These are phyloP conservation scores for Jamesozyma rosinii DNA, from an alignment of 805 yeast species.

Conservation along the genomic window DNA sequence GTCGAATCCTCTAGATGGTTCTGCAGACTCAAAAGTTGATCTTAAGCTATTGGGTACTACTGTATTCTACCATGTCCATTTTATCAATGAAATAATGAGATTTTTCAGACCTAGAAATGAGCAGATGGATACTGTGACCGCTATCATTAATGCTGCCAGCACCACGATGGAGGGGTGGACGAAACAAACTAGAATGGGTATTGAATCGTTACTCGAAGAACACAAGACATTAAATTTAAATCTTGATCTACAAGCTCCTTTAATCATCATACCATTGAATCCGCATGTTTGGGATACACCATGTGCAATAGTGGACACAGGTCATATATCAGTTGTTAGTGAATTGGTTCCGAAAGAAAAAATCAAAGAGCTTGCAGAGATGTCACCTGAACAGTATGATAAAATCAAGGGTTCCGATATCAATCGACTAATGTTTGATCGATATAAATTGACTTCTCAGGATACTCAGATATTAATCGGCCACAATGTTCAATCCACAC, in stretches of 20 bases:
- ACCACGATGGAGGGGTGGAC: conserved; percentile 88
- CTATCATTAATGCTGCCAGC: conserved; percentile 88
- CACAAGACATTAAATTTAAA: conserved; percentile 83
- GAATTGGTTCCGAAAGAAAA: conserved; percentile 66
- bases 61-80: conserved; percentile 76
- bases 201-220: conserved; percentile 88
- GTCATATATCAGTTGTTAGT: conserved; percentile 78
- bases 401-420: conserved; percentile 37
- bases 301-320: conserved; percentile 88
- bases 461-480: conserved; percentile 89
- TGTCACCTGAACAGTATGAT: conserved; percentile 64
- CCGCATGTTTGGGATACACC: conserved; percentile 75
- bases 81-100: conserved; percentile 60
- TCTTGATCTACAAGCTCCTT: conserved; percentile 88
- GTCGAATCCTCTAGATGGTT: conserved; percentile 71
- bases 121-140: conserved; percentile 81
- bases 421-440: conserved; percentile 80
- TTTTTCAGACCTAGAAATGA: conserved; percentile 84
- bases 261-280: conserved; percentile 77
- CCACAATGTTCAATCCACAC: conserved; percentile 65
- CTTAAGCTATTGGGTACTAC: conserved; percentile 81
- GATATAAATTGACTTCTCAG: conserved; percentile 62
- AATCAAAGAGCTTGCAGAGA: conserved; percentile 58
- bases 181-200: conserved; percentile 79
- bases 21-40: conserved; percentile 70